A percentile compares a stretch with the other conserved stretches of the same genome.
Conservation (phyloP, 768 basidiomycete species). For the Tubosaeta brunneosetosa region DNA sequence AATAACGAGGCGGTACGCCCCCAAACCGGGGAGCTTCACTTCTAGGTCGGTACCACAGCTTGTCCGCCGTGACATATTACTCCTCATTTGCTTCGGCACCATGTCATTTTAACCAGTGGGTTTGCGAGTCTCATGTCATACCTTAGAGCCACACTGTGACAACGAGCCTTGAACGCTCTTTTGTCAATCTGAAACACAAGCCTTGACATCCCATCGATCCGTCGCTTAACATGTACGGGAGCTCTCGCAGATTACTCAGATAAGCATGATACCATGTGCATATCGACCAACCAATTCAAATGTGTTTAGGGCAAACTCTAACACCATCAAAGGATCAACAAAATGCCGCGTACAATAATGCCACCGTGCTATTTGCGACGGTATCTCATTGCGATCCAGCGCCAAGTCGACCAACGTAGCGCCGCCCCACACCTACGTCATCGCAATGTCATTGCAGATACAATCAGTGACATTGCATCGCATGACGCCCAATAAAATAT, state of each 20-base stretch:
- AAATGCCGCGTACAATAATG: neutral
- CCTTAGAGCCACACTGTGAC: neutral
- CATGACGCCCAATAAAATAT: neutral
- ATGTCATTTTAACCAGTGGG: neutral
- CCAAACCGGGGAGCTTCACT: conserved; percentile 8
- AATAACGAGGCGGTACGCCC: conserved; percentile 15
- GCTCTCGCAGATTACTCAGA: neutral
- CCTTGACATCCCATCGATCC: neutral
- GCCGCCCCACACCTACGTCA: neutral
- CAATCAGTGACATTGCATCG: neutral
- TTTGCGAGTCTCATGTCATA: neutral
- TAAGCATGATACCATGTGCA: neutral
- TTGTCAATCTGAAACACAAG: neutral
- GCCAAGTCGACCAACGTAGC: neutral
- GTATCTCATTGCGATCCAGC: neutral
- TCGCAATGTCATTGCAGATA: neutral
- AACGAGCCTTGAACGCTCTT: neutral
- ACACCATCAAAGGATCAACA: neutral
- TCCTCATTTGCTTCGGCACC: neutral
- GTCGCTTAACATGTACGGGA: neutral
- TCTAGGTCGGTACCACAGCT: conserved; percentile 9
- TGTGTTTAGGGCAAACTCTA: neutral
- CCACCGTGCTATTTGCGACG: neutral
- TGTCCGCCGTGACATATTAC: conserved; percentile 8
- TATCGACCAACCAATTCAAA: neutral